phyloP scores from a whole-genome alignment of 2,329 filamentous ascomycete genomes.

The Neopestalotiopsis clavispora region DNA sequence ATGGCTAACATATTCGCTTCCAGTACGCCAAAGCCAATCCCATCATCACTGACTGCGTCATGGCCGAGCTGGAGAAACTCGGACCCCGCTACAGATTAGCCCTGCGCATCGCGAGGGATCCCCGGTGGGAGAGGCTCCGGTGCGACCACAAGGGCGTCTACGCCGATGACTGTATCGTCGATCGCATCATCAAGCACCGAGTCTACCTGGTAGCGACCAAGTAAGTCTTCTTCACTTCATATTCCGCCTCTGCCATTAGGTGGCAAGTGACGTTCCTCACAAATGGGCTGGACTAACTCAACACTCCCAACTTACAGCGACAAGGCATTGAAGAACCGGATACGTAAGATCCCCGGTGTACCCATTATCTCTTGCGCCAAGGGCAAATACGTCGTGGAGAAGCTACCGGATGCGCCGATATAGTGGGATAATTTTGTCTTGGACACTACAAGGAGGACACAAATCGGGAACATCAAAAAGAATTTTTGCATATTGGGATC shows the following conservation, averaged over 20 bases:
- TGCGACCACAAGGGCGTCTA: constrained; percentile 85
- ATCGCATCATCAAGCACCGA: constrained; percentile 70
- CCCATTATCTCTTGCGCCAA: constrained; percentile 81
- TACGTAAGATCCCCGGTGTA: constrained; percentile 69
- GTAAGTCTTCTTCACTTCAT: background rate
- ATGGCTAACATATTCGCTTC: background rate
- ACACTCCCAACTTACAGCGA: constrained; percentile 33
- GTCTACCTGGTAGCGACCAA: constrained; percentile 79
- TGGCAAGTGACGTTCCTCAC: no score
- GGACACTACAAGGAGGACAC: background rate
- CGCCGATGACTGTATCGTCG: constrained; percentile 83
- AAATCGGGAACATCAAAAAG: background rate
- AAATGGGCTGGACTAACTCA: background rate
- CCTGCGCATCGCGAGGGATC: constrained; percentile 83
- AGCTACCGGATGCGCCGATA: constrained; percentile 19
- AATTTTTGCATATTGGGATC: constrained; percentile 1
- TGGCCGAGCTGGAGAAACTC: constrained; percentile 88
- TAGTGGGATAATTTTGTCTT: background rate
- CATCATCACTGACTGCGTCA: constrained; percentile 82
- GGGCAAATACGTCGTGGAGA: constrained; percentile 92
- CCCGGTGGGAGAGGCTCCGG: constrained; percentile 82
- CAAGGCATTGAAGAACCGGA: constrained; percentile 37
- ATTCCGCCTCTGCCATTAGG: no score
- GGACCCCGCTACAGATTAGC: constrained; percentile 89
- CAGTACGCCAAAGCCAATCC: constrained; percentile 85